phyloP scores from a whole-genome alignment of 805 yeast genomes.

The Nematodospora valgi region DNA sequence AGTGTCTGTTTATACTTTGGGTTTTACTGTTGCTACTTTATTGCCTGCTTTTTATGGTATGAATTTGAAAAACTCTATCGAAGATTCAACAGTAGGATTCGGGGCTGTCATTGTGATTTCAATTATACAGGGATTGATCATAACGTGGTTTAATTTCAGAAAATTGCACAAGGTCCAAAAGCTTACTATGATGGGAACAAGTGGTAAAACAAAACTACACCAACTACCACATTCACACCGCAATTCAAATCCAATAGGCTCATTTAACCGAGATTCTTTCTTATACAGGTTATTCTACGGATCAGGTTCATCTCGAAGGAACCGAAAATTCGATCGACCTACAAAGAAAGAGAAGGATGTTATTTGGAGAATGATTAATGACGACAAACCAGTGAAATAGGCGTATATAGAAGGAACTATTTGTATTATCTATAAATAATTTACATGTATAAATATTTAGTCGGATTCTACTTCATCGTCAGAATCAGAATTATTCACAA shows the following conservation, averaged over 20 bases:
- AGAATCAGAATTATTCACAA: slow-evolving; percentile 22
- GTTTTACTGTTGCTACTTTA: slow-evolving; percentile 79
- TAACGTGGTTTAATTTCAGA: slow-evolving; percentile 55
- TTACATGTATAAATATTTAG: slow-evolving; percentile 1
- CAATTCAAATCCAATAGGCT: not conserved
- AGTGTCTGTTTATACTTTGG: slow-evolving; percentile 78
- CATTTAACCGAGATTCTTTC: slow-evolving; percentile 1
- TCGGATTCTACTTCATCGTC: slow-evolving; percentile 15
- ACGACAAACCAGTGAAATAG: slow-evolving; percentile 14
- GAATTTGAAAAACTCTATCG: slow-evolving; percentile 77
- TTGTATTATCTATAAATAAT: not conserved
- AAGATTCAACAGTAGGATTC: slow-evolving; percentile 64
- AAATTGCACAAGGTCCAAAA: slow-evolving; percentile 61
- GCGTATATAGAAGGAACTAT: slow-evolving; percentile 3
- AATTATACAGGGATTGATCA: slow-evolving; percentile 47
- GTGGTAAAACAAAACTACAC: not conserved
- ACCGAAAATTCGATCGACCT: slow-evolving; percentile 25
- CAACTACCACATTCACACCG: not conserved
- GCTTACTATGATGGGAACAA: slow-evolving; percentile 52
- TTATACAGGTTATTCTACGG: slow-evolving; percentile 24
- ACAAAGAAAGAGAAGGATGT: slow-evolving; percentile 35
- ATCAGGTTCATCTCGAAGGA: slow-evolving; percentile 15
- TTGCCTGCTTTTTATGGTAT: slow-evolving; percentile 88
- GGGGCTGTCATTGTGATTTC: slow-evolving; percentile 53
- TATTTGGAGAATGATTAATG: slow-evolving; percentile 44